Percentiles rank a stretch among this genome's conserved stretches.
Conservation (phyloP, 176 grass and related monocot genomes). For the Aegilops longissima region DNA sequence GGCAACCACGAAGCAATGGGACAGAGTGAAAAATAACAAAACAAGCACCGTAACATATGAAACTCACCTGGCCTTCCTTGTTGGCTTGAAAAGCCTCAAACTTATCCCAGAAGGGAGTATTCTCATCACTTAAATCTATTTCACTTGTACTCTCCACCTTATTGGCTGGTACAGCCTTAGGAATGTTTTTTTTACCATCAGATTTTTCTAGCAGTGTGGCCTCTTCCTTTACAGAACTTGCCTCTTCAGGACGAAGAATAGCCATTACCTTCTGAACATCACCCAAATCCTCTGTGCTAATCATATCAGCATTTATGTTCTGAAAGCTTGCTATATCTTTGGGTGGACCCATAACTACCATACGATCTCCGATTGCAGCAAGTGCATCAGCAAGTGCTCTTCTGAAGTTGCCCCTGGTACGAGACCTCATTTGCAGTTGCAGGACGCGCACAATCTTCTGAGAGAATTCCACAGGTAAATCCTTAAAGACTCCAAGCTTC, state of each 20-base stretch:
- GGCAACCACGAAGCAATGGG: neutral
- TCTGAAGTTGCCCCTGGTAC: neutral
- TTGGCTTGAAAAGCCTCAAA: conserved; percentile 41
- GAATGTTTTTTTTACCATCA: neutral
- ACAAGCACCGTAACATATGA: neutral
- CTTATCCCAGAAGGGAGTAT: conserved; percentile 24
- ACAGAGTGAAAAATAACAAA: neutral
- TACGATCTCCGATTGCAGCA: conserved; percentile 37
- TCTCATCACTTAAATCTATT: neutral
- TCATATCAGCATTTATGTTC: conserved; percentile 34
- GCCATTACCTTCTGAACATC: conserved; percentile 33
- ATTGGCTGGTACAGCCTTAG: neutral
- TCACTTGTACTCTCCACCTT: conserved; percentile 1
- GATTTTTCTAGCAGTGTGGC: neutral
- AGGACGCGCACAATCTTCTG: conserved; percentile 22
- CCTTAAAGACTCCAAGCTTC: neutral
- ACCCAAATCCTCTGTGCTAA: conserved; percentile 35
- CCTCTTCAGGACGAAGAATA: conserved; percentile 37
- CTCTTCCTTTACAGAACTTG: conserved; percentile 3
- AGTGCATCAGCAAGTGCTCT: conserved; percentile 60
- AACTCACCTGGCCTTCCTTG: conserved; percentile 34
- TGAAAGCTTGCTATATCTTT: neutral
- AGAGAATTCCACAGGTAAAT: conserved; percentile 52
- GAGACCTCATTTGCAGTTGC: neutral
- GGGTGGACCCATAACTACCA: conserved; percentile 55